Conservation (phyloP, 495 filamentous ascomycete genomes). For the Aspergillus cavernicola region DNA sequence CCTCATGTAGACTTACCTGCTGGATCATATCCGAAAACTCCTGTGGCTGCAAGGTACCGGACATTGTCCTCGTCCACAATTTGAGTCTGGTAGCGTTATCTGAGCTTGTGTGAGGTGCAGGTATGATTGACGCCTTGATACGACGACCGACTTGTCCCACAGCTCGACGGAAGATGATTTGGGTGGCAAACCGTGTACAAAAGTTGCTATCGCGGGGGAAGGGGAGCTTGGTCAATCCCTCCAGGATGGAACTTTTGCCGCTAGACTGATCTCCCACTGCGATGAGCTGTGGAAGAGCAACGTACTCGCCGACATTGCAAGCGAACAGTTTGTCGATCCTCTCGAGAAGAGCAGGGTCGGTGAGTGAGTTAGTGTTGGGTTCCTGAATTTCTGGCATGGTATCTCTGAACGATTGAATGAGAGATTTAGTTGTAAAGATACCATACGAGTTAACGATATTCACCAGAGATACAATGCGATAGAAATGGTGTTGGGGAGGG, state of each 20-base stretch:
- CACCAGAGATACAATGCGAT: neutral
- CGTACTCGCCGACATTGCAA: conserved; percentile 34
- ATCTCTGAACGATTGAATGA: neutral
- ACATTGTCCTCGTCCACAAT: conserved; percentile 16
- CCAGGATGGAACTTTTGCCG: conserved; percentile 44
- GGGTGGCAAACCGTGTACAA: conserved; percentile 46
- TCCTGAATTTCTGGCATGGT: neutral
- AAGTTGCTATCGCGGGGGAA: conserved; percentile 42
- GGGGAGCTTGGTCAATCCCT: conserved; percentile 39
- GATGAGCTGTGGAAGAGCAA: conserved; percentile 30
- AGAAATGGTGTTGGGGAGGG: too few species aligned
- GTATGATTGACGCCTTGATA: conserved; percentile 2
- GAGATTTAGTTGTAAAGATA: too few species aligned
- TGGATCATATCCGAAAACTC: conserved; percentile 19
- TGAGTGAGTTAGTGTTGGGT: neutral
- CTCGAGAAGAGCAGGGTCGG: conserved; percentile 29
- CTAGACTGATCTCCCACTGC: conserved; percentile 43
- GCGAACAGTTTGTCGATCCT: conserved; percentile 41
- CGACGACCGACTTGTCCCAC: neutral
- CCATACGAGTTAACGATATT: neutral
- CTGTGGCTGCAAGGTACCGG: conserved; percentile 8
- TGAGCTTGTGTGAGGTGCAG: conserved; percentile 11
- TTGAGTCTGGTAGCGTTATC: conserved; percentile 17
- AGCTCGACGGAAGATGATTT: conserved; percentile 45
- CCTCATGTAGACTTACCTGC: conserved; percentile 20